phyloP scores from a whole-genome alignment of 2,329 filamentous ascomycete genomes.

The Pestalotiopsis sp. region DNA sequence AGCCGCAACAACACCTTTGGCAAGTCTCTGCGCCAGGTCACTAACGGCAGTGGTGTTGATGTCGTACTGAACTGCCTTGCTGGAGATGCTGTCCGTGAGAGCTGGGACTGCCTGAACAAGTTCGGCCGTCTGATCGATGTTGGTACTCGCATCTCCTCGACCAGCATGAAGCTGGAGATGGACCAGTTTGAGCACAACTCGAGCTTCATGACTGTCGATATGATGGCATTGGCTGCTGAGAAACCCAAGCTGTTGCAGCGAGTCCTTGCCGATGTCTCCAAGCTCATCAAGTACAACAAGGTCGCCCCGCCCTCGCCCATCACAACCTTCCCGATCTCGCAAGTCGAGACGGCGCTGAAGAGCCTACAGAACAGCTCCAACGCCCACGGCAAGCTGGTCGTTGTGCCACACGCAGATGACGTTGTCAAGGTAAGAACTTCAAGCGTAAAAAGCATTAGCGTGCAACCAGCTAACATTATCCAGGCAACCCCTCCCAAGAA shows the following conservation, averaged over 20 bases:
- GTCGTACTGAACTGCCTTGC: constrained; percentile 27
- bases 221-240: constrained; percentile 42
- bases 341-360: constrained; percentile 42
- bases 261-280: constrained; percentile 27
- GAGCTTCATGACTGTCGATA: constrained; percentile 47
- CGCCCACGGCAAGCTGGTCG: constrained; percentile 43
- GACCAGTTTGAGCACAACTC: constrained; percentile 48
- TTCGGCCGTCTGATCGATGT: constrained; percentile 32
- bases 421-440: constrained; percentile 36
- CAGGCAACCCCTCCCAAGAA: constrained; percentile 36
- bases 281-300: constrained; percentile 29
- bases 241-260: constrained; percentile 27
- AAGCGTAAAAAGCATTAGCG: not conserved
- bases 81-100: constrained; percentile 29
- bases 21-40: constrained; percentile 4
- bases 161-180: constrained; percentile 45
- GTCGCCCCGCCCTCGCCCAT: constrained; percentile 34
- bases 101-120: constrained; percentile 30
- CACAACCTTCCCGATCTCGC: constrained; percentile 33
- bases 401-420: constrained; percentile 42
- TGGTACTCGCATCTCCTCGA: constrained; percentile 23
- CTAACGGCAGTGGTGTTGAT: constrained; percentile 12
- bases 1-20: constrained; percentile 12
- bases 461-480: constrained; percentile 14
- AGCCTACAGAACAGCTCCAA: constrained; percentile 40